Evolutionary conservation across 371 early-diverging fungal genomes (phyloP), one percentile per base, ranked within the genome.

Genomic region (Gilbertella persicaria): DNA sequence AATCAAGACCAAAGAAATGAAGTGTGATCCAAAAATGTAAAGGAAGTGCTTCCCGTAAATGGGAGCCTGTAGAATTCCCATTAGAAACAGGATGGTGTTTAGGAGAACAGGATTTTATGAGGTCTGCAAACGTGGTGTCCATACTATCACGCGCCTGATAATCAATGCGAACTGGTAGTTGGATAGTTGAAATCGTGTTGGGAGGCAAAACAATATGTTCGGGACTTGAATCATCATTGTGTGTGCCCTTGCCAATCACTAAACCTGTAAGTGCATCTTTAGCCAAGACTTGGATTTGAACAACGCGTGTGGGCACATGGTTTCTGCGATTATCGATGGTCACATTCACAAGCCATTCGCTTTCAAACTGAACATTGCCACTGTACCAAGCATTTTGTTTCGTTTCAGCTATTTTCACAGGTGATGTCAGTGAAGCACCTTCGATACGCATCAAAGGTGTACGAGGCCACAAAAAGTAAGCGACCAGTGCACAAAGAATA

Each of bases 381-480:
- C 33, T 13, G 13, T 0, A 69, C 60, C 69, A 75, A 59, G 6
- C 55, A 19, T 69, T 66, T 42, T 75, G 75, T 19, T 54, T 51
- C 2, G 71, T 71, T 30, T 71, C 66, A 2, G 67, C 65, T 4
- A 71, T 61, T 16, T 67, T 62, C 10, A 69, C 60, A 5, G 67
- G 62, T 5, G 58, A 45, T 2, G 64, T 63, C n/a, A 75, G 50
- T 2, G 63, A 56, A 2, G 71, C 75, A 12, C 75, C 69, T 50
- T 75, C 71, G n/a, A 75, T 69, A 9, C 75, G 71, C 58, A 75
- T 69, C n/a, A 75, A 37, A 0, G 75, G 75, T 16, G 72, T 71
- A 5, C 72, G 71, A 19, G 73, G 73, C 73, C 75, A 75, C 5
- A 69, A 50, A 25, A 71, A 50, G 36, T 61, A 71, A 20, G 63